Evolutionary conservation across 2,329 filamentous ascomycete species (phyloP).

Genomic region (Trichoderma lentiforme): DNA sequence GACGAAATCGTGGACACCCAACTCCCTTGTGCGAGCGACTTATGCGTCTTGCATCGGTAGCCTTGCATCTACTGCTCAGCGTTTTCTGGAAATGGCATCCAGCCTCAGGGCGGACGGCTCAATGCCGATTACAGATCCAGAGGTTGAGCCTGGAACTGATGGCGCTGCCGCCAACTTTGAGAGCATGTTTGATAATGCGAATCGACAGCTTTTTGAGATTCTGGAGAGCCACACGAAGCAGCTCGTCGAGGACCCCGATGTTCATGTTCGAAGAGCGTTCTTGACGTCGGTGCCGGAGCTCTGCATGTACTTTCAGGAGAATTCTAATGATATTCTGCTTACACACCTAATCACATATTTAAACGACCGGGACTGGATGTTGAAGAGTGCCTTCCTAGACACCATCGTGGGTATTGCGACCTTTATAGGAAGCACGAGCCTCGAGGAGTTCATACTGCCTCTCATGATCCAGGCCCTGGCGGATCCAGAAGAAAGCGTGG

Average conservation of each 20-base stretch:
- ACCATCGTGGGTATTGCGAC: constrained; percentile 89
- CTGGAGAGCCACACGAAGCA: constrained; percentile 88
- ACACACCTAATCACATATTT: constrained; percentile 96
- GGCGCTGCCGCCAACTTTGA: constrained; percentile 67
- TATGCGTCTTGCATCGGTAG: constrained; percentile 92
- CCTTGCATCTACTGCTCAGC: constrained; percentile 77
- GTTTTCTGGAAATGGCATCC: constrained; percentile 87
- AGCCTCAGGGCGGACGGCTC: constrained; percentile 81
- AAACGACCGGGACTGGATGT: constrained; percentile 92
- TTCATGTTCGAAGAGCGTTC: constrained; percentile 85
- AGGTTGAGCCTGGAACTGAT: constrained; percentile 68
- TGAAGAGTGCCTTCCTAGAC: constrained; percentile 96
- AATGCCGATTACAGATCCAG: constrained; percentile 71
- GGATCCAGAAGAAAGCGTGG: constrained; percentile 89
- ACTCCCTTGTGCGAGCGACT: constrained; percentile 74
- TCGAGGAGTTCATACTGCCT: constrained; percentile 94
- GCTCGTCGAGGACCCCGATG: constrained; percentile 80
- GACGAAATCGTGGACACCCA: constrained; percentile 47
- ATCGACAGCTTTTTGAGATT: constrained; percentile 73
- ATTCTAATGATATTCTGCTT: constrained; percentile 91
- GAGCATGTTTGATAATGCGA: constrained; percentile 83
- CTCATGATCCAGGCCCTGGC: constrained; percentile 93
- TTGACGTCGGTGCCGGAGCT: constrained; percentile 86
- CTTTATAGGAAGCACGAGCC: constrained; percentile 80
- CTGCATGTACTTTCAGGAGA: constrained; percentile 91